Percentiles rank a stretch among this genome's conserved stretches.
These are phyloP conservation scores for Dictyostelium discoideum DNA, from an alignment of 78 protist species.

Conservation along the genomic window DNA sequence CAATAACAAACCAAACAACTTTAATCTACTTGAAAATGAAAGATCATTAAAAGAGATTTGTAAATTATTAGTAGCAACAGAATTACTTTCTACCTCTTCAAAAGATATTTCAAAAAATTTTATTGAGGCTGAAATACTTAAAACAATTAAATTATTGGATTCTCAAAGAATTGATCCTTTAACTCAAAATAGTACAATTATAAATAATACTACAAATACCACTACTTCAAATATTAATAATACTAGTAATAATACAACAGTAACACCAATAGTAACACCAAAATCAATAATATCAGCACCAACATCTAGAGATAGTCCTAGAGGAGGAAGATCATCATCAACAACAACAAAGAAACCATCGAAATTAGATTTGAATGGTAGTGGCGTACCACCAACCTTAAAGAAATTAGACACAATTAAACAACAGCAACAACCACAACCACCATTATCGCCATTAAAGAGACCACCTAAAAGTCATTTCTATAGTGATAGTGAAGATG, in stretches of 20 bases:
- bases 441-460: background rate
- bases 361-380: conserved; percentile 5
- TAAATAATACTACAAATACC: too few species aligned
- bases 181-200: background rate
- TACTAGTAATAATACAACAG: background rate
- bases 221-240: too few species aligned
- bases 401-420: background rate
- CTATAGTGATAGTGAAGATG: conserved; percentile 19
- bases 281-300: background rate
- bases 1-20: background rate
- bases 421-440: background rate
- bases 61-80: conserved; percentile 9
- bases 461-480: conserved; percentile 12
- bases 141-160: conserved; percentile 19
- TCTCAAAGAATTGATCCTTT: background rate
- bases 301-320: background rate
- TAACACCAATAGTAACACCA: background rate
- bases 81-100: conserved; percentile 26
- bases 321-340: background rate
- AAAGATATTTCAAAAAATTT: conserved; percentile 42
- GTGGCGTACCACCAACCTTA: conserved; percentile 20
- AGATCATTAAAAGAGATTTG: conserved; percentile 17
- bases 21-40: conserved; percentile 17
- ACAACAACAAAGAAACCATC: background rate
- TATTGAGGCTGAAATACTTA: conserved; percentile 31